Conservation (phyloP, 129 eudicot species). For the Escallonia rubra region DNA sequence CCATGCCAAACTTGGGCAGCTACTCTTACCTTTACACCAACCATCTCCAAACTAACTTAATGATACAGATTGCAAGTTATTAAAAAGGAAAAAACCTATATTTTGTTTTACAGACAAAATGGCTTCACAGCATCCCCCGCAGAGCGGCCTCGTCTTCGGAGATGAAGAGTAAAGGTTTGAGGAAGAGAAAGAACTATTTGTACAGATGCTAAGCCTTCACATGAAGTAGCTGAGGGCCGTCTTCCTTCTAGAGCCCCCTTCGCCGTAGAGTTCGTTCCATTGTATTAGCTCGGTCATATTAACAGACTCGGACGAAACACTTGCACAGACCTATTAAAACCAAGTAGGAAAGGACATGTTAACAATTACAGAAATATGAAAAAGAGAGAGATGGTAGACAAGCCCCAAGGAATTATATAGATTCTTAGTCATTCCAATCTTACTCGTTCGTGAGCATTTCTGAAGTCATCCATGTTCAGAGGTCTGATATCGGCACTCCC, state of each 20-base stretch:
- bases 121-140: conserved; percentile 25
- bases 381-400: no score
- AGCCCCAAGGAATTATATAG: no score
- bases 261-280: conserved; percentile 92
- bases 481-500: conserved; percentile 81
- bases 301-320: conserved; percentile 73
- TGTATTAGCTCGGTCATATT: conserved; percentile 83
- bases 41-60: conserved; percentile 32
- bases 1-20: conserved; percentile 9
- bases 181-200: conserved; percentile 8
- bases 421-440: conserved; percentile 2
- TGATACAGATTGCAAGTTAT: conserved; percentile 13
- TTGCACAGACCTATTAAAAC: conserved; percentile 69
- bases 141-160: conserved; percentile 3
- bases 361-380: no score
- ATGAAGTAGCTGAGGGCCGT: conserved; percentile 75
- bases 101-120: conserved; percentile 41
- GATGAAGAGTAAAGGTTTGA: not conserved
- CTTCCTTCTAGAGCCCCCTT: conserved; percentile 84
- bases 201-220: conserved; percentile 33
- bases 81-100: conserved; percentile 28
- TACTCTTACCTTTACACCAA: conserved; percentile 41
- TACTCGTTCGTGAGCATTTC: conserved; percentile 78
- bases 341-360: not conserved
- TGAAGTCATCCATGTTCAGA: conserved; percentile 72